These are phyloP conservation scores for Rhazya stricta DNA, from an alignment of 257 asterid genomes.

Conservation along the genomic window DNA sequence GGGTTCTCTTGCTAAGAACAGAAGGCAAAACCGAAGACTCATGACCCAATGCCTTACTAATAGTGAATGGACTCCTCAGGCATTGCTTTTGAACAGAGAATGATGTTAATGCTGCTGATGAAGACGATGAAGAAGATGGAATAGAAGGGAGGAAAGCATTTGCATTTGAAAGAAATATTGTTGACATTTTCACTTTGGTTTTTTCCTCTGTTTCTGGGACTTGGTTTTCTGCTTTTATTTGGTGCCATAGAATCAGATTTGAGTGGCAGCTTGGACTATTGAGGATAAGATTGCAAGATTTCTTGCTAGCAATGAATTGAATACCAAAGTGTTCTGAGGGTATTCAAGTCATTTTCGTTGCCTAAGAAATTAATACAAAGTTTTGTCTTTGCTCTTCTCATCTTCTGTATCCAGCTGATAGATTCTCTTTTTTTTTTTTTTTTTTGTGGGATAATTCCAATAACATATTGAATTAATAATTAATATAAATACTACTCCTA, in stretches of 20 bases:
- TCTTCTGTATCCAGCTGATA: not conserved
- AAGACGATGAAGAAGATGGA: constrained; percentile 30
- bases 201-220: not conserved
- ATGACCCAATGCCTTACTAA: constrained; percentile 33
- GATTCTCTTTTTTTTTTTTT: too few relatives aligned
- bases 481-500: too few relatives aligned
- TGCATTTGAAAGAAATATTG: constrained; percentile 56
- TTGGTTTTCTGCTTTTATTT: constrained; percentile 10
- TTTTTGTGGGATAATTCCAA: too few relatives aligned
- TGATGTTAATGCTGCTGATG: constrained; percentile 12
- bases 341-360: constrained; percentile 8
- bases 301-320: constrained; percentile 20
- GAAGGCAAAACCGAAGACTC: constrained; percentile 22
- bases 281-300: constrained; percentile 68
- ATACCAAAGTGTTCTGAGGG: constrained; percentile 4
- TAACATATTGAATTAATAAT: too few relatives aligned
- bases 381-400: not conserved
- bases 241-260: constrained; percentile 43
- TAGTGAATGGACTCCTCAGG: constrained; percentile 26
- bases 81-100: constrained; percentile 13
- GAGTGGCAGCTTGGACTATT: constrained; percentile 30
- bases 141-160: constrained; percentile 35
- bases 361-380: not conserved
- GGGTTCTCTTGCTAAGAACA: constrained; percentile 41
- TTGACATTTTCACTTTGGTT: constrained; percentile 43